These are phyloP conservation scores for Aureobasidium pullulans DNA, from an alignment of 2,329 filamentous ascomycete species.

Conservation along the genomic window DNA sequence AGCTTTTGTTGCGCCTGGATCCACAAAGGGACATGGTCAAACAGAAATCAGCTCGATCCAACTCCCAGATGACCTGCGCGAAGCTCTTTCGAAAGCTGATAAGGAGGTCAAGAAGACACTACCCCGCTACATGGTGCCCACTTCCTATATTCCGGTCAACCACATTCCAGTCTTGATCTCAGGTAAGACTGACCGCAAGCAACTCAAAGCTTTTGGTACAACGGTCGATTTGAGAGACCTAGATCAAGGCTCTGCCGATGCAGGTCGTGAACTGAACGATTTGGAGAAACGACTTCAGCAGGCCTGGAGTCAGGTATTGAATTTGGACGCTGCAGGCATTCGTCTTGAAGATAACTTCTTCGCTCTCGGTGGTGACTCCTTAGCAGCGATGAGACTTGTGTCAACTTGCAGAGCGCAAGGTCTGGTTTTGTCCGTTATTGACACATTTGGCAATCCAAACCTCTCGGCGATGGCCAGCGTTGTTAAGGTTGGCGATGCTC, in stretches of 20 bases:
- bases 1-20: constrained; percentile 14
- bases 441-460: constrained; percentile 37
- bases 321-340: constrained; percentile 23
- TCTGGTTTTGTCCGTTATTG: constrained; percentile 33
- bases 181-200: constrained; percentile 32
- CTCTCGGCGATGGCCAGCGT: constrained; percentile 39
- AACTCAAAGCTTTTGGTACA: constrained; percentile 18
- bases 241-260: not conserved
- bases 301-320: constrained; percentile 11
- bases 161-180: constrained; percentile 38
- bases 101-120: constrained; percentile 17
- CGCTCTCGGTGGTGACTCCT: constrained; percentile 39
- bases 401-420: constrained; percentile 31
- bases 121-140: constrained; percentile 34
- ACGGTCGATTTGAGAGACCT: constrained; percentile 18
- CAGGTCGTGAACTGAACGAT: constrained; percentile 35
- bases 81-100: constrained; percentile 21
- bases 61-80: constrained; percentile 17
- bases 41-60: constrained; percentile 6
- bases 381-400: constrained; percentile 39
- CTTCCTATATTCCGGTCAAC: constrained; percentile 37
- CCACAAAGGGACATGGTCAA: not conserved
- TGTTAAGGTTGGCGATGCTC: constrained; percentile 24
- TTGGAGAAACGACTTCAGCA: constrained; percentile 4
- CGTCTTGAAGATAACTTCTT: constrained; percentile 36